Base-by-base conservation (phyloP, 306 rosid species). In the Leucaena leucocephala region DNA sequence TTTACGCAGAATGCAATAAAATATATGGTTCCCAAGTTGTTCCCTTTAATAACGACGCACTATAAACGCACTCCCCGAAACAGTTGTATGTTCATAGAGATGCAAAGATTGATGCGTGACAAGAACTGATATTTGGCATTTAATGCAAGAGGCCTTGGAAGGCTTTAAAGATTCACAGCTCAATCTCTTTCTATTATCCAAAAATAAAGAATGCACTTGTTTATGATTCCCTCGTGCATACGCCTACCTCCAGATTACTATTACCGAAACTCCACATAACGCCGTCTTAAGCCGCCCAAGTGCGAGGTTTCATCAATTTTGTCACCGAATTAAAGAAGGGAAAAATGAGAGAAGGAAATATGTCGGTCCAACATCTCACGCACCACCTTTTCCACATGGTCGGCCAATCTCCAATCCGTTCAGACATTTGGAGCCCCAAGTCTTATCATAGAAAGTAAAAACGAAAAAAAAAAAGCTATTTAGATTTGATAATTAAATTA, bases 71-170 rank as follows among this genome's bases (percentile, higher is more conserved):
- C 39, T 36, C 39, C 3, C 16, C 2, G 43, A 44, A 9, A 58
- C 9, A 21, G 4, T 4, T 58, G 14, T 11, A 16, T 21, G 48
- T 10, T 3, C 16, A 8, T 2, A 8, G 13, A 0, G 38, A 27
- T 33, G 45, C 22, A 46, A 76, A 61, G 61, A 40, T 63, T 82
- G 84, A 78, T 74, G 78, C 55, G 78, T 78, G 52, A 35, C 55
- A 65, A 43, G 85, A 85, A 76, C 91, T 82, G 82, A 72, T 81
- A 82, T 81, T 68, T 83, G 91, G 78, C 85, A 84, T 88, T 85
- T 71, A 91, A 86, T 82, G 84, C 85, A 87, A 82, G 91, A 36
- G 4, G 39, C 3, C 3, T 81, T 62, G 76, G 76, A 63, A 86
- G 84, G 91, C 86, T 78, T 80, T 4, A 40, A 77, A 82, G 91